Percentiles rank a stretch among this genome's conserved stretches.
phyloP scores from a whole-genome alignment of 257 asterid genomes.

The Solanum pennellii region DNA sequence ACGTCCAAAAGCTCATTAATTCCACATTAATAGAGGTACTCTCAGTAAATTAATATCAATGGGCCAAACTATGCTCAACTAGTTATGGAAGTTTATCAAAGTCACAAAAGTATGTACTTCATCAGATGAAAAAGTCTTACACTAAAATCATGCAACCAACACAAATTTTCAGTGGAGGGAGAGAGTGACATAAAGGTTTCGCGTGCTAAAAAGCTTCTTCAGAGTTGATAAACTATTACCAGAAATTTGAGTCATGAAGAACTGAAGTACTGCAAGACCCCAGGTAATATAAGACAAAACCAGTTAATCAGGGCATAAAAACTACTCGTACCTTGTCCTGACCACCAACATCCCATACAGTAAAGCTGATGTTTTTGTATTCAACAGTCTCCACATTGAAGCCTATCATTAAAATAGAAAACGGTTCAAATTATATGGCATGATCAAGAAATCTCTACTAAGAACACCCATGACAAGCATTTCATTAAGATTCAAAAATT shows the following conservation, averaged over 20 bases:
- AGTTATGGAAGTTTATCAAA: not conserved
- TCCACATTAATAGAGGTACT: not conserved
- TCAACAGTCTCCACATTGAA: constrained; percentile 17
- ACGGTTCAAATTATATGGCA: not conserved
- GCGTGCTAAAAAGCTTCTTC: not conserved
- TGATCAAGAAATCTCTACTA: not conserved
- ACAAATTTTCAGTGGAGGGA: not conserved
- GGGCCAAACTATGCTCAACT: not conserved
- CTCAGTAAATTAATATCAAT: not conserved
- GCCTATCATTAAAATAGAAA: not conserved
- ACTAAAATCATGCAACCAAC: not conserved
- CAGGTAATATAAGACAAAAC: not conserved
- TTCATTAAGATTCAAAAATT: not conserved
- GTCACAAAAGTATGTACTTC: not conserved
- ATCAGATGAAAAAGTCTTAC: not conserved
- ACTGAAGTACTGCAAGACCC: not conserved
- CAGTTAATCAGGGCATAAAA: not conserved
- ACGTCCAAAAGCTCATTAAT: not conserved
- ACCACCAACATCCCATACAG: constrained; percentile 17
- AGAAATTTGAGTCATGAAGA: not conserved
- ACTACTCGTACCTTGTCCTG: constrained; percentile 7
- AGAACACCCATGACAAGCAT: not conserved
- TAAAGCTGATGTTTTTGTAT: constrained; percentile 14
- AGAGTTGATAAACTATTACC: not conserved
- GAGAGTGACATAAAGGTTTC: not conserved